These are phyloP conservation scores for Lactarius pseudohatsudake DNA, from an alignment of 768 basidiomycete species.

Conservation along the genomic window DNA sequence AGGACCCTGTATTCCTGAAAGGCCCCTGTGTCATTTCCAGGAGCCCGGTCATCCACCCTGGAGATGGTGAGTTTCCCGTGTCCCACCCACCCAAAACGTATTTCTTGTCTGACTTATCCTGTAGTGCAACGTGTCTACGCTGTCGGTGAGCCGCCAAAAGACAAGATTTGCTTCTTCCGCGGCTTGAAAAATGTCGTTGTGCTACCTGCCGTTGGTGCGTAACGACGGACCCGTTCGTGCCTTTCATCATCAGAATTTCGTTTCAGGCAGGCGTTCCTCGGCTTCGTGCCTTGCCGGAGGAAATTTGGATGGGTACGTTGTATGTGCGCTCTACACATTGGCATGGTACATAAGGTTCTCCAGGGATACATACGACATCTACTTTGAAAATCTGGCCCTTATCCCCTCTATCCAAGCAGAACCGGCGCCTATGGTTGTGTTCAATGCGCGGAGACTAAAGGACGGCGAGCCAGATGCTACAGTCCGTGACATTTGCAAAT, in stretches of 20 bases:
- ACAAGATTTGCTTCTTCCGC: conserved; percentile 29
- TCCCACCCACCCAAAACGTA: neutral
- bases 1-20: conserved; percentile 11
- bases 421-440: conserved; percentile 44
- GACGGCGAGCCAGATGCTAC: conserved; percentile 45
- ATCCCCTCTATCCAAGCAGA: conserved; percentile 50
- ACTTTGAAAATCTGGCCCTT: conserved; percentile 51
- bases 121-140: conserved; percentile 34
- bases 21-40: conserved; percentile 32
- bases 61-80: conserved; percentile 31
- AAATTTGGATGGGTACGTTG: conserved; percentile 67
- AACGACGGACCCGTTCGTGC: no score
- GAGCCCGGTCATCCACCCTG: conserved; percentile 39
- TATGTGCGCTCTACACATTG: neutral
- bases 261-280: conserved; percentile 56
- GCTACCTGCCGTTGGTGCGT: conserved; percentile 28
- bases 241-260: neutral
- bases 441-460: conserved; percentile 12
- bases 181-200: conserved; percentile 33
- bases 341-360: conserved; percentile 3
- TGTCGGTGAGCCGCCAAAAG: conserved; percentile 34
- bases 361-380: conserved; percentile 39
- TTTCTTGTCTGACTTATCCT: neutral
- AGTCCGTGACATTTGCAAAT: conserved; percentile 73
- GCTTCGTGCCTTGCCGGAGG: conserved; percentile 75